phyloP scores from a whole-genome alignment of 768 basidiomycete species.

The Floccularia luteovirens region DNA sequence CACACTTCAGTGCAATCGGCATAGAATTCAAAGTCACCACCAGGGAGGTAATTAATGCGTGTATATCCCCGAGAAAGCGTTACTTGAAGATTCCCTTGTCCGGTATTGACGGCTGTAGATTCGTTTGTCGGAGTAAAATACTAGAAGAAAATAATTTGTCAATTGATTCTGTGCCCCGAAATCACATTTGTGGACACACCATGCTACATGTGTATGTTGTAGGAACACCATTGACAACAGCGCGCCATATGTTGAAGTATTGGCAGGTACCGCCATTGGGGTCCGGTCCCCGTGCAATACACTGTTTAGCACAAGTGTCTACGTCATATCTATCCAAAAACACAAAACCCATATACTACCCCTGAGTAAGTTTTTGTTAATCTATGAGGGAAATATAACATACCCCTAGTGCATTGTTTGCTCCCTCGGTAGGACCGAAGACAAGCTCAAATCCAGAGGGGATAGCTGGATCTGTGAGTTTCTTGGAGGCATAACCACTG shows the following conservation, averaged over 20 bases:
- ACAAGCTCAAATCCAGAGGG: constrained; percentile 15
- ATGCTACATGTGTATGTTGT: neutral
- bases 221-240: neutral
- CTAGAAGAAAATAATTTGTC: neutral
- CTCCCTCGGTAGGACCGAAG: neutral
- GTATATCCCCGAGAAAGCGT: neutral
- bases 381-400: neutral
- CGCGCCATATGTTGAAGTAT: neutral
- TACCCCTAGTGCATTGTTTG: neutral
- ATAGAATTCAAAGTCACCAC: neutral
- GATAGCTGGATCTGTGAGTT: constrained; percentile 26
- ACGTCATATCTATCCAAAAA: neutral
- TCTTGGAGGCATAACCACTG: constrained; percentile 30
- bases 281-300: neutral
- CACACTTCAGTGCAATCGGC: too few relatives aligned
- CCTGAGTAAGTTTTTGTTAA: neutral
- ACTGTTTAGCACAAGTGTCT: neutral
- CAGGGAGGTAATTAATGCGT: neutral
- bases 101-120: neutral
- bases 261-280: neutral
- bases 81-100: neutral
- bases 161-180: neutral
- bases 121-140: neutral
- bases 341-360: neutral
- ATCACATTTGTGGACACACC: neutral